Evolutionary conservation across 2,329 filamentous ascomycete genomes (phyloP), one percentile per base, ranked within the genome.

Genomic region (Fusarium globosum): DNA sequence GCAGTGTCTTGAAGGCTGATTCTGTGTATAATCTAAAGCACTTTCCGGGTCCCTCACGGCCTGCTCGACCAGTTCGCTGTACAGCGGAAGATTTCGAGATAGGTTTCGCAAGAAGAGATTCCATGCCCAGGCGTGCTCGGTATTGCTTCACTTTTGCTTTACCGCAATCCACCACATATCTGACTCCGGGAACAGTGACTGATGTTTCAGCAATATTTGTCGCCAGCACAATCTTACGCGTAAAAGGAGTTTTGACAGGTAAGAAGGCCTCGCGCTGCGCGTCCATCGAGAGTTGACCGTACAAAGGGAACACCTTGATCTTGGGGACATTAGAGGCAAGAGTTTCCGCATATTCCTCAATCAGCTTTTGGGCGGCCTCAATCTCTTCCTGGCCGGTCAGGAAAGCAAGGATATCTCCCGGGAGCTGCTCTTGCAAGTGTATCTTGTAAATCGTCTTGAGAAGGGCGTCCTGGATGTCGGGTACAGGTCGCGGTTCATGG

Each of bases 201-300:
- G 96, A 98, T 0, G 96, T 98, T 81, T 99, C 96, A n/a, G 96
- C 96, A 77, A 99, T 98, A 79, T 99, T 99, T 20, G 96, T 99
- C 0, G 95, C 92, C 2, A 99, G 85, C 1, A 99, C 95, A 18
- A 98, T 88, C 79, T 98, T 98, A 48, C 96, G 89, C 0, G 94
- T 97, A 63, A 87, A 88, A n/a, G 87, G 87, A 6, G 90, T 89
- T 62, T 90, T 90, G 28, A 93, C 88, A 2, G 93, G 93, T 61
- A 92, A 86, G 80, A 99, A 98, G 15, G 97, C 95, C 28, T 91
- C 89, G 74, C 97, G 93, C 77, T 99, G 96, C 0, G 93, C 93
- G 60, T 92, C 89, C 75, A 96, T 94, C 2, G 96, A 93, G 11
- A 99, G 88, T 41, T 97, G 95, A 4, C 96, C 96, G 78, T 97